Evolutionary conservation across 179 eudicot species (phyloP), one percentile per base, ranked within the genome.

Genomic region (Silene noctiflora): DNA sequence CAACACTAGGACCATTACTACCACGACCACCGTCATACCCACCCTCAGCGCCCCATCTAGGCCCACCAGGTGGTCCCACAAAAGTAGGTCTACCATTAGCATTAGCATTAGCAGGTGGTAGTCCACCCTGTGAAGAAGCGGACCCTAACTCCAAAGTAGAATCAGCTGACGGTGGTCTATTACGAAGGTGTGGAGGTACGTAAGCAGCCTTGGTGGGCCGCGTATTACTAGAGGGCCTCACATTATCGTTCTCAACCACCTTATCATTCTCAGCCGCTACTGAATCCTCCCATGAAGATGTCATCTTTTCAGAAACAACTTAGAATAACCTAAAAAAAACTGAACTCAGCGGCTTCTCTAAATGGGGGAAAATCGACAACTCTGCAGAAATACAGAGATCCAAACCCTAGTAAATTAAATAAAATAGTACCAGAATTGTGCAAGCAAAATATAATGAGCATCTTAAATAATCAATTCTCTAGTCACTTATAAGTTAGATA

Each of bases 201-300:
- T 91, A 91, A 21, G 90, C 70, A 6, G 90, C 63, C 77, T 80
- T 88, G 24, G 86, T 72, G 0, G 91, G 86, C 35, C 87, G n/a
- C n/a, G n/a, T n/a, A n/a, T n/a, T n/a, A n/a, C n/a, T n/a, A n/a
- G n/a, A n/a, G n/a, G n/a, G n/a, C n/a, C 80, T 13, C n/a, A 81
- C 72, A 78, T 82, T 58, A 27, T 48, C 51, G 14, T 70, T 70
- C 7, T 51, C 20, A 22, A 48, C 73, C 8, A 7, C 89, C 78
- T 76, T 79, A 19, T 79, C 91, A 82, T 83, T 89, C 67, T 88
- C 93, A 75, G 87, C 91, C 67, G 87, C 91, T 63, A 88, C 91
- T 16, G 91, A 84, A 84, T 93, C 98, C 72, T 91, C 97, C 98
- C 97, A 91, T 61, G 98, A 91, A 53, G 87, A 83, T 71, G 85